Base-by-base conservation (phyloP, 371 early-diverging fungal species). In the Mucor circinelloides region DNA sequence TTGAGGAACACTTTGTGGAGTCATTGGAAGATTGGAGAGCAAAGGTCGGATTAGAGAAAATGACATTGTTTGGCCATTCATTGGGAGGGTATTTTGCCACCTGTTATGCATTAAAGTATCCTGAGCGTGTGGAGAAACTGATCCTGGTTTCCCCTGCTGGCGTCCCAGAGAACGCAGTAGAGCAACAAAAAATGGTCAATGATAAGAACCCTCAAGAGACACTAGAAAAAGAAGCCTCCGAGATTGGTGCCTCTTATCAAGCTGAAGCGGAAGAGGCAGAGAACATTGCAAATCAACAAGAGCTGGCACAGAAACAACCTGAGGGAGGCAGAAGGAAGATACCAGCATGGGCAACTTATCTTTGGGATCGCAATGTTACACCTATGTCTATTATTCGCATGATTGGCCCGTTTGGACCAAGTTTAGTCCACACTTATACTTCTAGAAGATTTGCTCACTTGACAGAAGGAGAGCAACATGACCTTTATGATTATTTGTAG, bases 11-110 rank as follows among this genome's bases (percentile, higher is more conserved):
- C 73, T 98, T 97, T 85, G 89, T 98, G 38, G 92, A 94, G 42
- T 90, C 94, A 21, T 80, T 98, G 42, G 98, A 98, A 69, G 86
- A 89, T 60, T 97, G 97, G 98, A 87, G 97, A 31, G 69, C 88
- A 60, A 78, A 79, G 30, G 85, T 93, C 50, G 85, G 90, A 13
- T 83, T 97, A 42, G 91, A 94, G 44, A 91, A 88, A 67, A 91
- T 96, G 92, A 88, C 90, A 8, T 73, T 97, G 57, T 76, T 90
- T 52, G 97, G 96, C 0, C 95, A 95, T 72, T 92, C 91, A 23
- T 75, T 95, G 25, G 95, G 95, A 31, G 98, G 97, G 2, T 98
- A 97, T 72, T 88, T 98, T 72, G 86, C 92, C 2, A 70, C 92
- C 0, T 86, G 89, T 12, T 98, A 98, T 71, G 93, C 97, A 2